A percentile compares a stretch with the other conserved stretches of the same genome.
These are phyloP conservation scores for Lathyrus oleraceus DNA, from an alignment of 306 rosid species.

Conservation along the genomic window DNA sequence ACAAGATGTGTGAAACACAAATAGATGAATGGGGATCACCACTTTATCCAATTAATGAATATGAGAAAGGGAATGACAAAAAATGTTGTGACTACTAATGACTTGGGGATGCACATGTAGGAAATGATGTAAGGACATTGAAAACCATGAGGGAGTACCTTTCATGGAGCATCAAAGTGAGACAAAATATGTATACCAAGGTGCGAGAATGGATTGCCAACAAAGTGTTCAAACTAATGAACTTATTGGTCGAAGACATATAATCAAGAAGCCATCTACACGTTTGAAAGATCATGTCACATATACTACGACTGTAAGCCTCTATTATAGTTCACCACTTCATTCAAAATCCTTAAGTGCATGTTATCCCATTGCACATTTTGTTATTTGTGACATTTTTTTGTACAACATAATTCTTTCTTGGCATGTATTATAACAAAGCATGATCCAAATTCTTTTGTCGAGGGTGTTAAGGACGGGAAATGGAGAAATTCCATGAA, in stretches of 20 bases:
- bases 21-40: neutral
- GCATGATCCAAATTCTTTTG: neutral
- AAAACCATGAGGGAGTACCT: neutral
- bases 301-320: neutral
- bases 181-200: neutral
- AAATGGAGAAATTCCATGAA: conserved; percentile 3
- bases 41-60: neutral
- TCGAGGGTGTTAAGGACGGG: neutral
- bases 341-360: neutral
- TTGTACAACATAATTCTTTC: neutral
- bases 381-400: conserved; percentile 1
- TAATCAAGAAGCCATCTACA: neutral
- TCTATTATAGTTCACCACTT: neutral
- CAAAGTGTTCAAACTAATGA: neutral
- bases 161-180: neutral
- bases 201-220: neutral
- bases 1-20: neutral
- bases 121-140: neutral
- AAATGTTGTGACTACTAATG: neutral
- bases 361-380: neutral
- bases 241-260: neutral
- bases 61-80: neutral
- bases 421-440: neutral
- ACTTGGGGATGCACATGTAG: neutral
- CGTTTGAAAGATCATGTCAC: neutral